phyloP scores from a whole-genome alignment of 768 basidiomycete species.

The Galerina sulciceps region DNA sequence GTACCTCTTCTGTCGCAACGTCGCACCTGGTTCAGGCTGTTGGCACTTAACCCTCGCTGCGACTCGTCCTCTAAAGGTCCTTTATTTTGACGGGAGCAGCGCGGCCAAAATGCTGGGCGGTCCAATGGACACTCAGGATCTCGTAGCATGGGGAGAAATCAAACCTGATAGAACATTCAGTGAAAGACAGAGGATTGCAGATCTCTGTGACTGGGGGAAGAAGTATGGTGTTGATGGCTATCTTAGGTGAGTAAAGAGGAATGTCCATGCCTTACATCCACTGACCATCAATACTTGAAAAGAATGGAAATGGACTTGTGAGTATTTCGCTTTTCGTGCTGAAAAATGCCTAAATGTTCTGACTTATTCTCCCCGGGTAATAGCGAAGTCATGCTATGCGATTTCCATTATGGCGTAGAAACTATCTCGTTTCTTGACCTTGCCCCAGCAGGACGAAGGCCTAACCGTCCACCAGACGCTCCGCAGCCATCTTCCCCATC shows the following conservation, averaged over 20 bases:
- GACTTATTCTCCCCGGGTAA: neutral
- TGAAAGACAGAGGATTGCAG: slow-evolving; percentile 39
- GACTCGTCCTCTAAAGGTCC: slow-evolving; percentile 42
- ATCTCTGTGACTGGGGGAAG: slow-evolving; percentile 49
- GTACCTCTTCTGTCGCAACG: slow-evolving; percentile 37
- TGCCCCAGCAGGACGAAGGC: neutral
- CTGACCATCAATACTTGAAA: neutral
- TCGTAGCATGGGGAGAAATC: slow-evolving; percentile 45
- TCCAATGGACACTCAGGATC: slow-evolving; percentile 50
- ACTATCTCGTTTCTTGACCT: slow-evolving; percentile 44
- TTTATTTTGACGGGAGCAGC: slow-evolving; percentile 59
- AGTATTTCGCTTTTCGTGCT: slow-evolving; percentile 14
- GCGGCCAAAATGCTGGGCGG: slow-evolving; percentile 46
- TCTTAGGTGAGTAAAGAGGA: slow-evolving; percentile 37
- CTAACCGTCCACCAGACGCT: neutral
- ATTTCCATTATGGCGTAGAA: slow-evolving; percentile 44
- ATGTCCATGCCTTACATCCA: neutral
- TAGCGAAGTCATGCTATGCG: slow-evolving; percentile 54
- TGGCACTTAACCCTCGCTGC: slow-evolving; percentile 45
- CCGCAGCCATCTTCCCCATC: neutral
- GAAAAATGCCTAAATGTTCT: neutral
- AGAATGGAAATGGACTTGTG: slow-evolving; percentile 58
- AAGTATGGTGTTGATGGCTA: slow-evolving; percentile 47
- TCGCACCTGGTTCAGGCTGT: slow-evolving; percentile 24
- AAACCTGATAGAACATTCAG: slow-evolving; percentile 22